phyloP scores from a whole-genome alignment of 352 stramenopile species.

The Globisporangium orthogonon region DNA sequence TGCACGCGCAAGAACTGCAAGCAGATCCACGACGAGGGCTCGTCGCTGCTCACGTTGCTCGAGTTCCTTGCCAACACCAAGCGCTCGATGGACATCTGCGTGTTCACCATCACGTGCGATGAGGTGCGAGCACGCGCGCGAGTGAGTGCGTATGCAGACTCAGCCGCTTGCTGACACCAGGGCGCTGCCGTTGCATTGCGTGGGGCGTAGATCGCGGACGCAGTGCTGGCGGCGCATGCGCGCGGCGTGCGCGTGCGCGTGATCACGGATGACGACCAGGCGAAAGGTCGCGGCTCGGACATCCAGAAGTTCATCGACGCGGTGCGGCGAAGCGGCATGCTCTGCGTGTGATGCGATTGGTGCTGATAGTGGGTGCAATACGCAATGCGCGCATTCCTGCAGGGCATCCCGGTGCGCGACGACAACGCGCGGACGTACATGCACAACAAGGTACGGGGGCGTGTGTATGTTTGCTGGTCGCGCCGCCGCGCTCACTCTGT shows the following conservation, averaged over 20 bases:
- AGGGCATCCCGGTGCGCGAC: slow-evolving; percentile 57
- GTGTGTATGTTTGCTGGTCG: too few relatives aligned
- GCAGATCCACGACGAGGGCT: slow-evolving; percentile 52
- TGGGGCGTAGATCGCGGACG: slow-evolving; percentile 37
- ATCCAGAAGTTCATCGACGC: slow-evolving; percentile 73
- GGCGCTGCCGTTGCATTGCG: too few relatives aligned
- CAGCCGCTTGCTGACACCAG: neutral
- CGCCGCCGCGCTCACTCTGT: neutral
- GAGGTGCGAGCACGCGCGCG: slow-evolving; percentile 23
- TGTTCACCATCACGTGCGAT: slow-evolving; percentile 73
- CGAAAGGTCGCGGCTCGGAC: slow-evolving; percentile 51
- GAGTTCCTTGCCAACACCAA: slow-evolving; percentile 33
- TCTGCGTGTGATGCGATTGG: neutral
- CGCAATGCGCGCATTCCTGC: slow-evolving; percentile 1
- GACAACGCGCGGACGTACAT: slow-evolving; percentile 58
- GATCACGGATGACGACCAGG: slow-evolving; percentile 62
- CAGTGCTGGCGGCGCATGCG: slow-evolving; percentile 44
- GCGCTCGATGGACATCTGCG: slow-evolving; percentile 56
- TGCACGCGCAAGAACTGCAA: slow-evolving; percentile 67
- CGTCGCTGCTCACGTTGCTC: slow-evolving; percentile 50
- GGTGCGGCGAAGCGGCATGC: slow-evolving; percentile 14
- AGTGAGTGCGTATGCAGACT: too few relatives aligned
- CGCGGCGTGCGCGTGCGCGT: slow-evolving; percentile 47
- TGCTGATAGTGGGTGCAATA: neutral
- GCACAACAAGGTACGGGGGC: slow-evolving; percentile 51